Evolutionary conservation across 1,284 basidiomycete species (phyloP), one percentile per base, ranked within the genome.

Genomic region (Ustilago cynodontis): DNA sequence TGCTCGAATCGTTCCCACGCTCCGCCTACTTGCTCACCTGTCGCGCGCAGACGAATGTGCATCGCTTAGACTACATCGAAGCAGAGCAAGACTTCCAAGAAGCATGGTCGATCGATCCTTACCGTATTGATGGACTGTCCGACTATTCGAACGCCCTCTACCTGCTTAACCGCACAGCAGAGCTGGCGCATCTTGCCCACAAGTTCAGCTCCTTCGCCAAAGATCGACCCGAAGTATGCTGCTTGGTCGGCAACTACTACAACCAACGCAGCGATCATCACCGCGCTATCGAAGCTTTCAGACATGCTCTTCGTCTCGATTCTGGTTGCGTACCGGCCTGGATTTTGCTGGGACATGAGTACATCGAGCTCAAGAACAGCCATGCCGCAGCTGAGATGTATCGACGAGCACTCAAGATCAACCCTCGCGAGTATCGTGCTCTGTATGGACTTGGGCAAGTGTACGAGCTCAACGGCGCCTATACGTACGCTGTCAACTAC

Each of bases 341-440:
- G 97, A 98, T 96, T n/a, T 87, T 99, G 71, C 94, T 99, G 92
- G 97, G 97, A 0, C 97, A 99, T 86, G 97, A 98, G 86, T 99
- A 94, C 84, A 93, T 99, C 61, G 97, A 99, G 88, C 91, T 98
- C 90, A 98, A 98, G 87, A 99, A 99, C 87, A 94, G 94, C 18
- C 95, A 98, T 88, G 96, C 97, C 2, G 97, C 97, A 1, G 96
- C 98, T 62, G 97, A 98, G 87, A 94, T 95, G 29, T 99, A 99
- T 87, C 90, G 97, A 54, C 90, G 94, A 83, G 97, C 96, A 62
- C 92, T 98, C 69, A 96, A 98, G 84, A 92, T 97, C 76, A 97
- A 97, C 82, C 90, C 94, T 57, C 97, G 98, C 86, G 82, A 84
- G 57, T 98, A 98, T 85, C 88, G 97, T 66, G 95, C 96, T 9